Evolutionary conservation across 257 asterid species (phyloP), one percentile per base, ranked within the genome.

Genomic region (Lycium ferocissimum): DNA sequence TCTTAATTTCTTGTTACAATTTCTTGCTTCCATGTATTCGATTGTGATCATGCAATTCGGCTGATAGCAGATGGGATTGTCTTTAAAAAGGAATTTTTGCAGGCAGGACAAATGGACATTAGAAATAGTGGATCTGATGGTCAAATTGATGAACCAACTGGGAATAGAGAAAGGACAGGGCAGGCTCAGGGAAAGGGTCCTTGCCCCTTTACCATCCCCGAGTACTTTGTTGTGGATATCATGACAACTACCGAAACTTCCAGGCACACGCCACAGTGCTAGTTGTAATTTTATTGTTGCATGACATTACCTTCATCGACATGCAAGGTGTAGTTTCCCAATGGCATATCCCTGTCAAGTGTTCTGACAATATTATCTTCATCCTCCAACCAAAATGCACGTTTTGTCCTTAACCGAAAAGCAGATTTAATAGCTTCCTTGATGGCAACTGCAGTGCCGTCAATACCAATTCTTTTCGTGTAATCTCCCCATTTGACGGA

Each of bases 331-430:
- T 96, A 96, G 89, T 89, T 93, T 80, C 98, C 98, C 1, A 94
- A 88, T 80, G 99, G 99, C 98, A 94, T 96, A 65, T 93, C 98
- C 80, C 98, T 87, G 89, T 94, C 97, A n/a, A 96, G 91, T 83
- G 98, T 62, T 47, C 97, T 92, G 22, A 96, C 92, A 2, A 96
- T 93, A 75, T 75, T 89, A 62, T 91, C 98, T 89, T 93, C 99
- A 83, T 95, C 99, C 87, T 94, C 99, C 90, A 96, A 89, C 98
- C 98, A 94, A 85, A 94, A 96, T 57, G 97, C 95, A n/a, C 98
- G 95, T 81, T 89, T 94, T 2, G 98, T 92, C 84, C 98, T 92
- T 81, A 94, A 85, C 84, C 95, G 78, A 83, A 96, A 96, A 78
- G 98, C 93, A 73, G 97, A 91, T 83, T 92, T 91, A 83, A 96